These are phyloP conservation scores for Acacia concinna DNA, from an alignment of 331 rosid genomes.

Conservation along the genomic window DNA sequence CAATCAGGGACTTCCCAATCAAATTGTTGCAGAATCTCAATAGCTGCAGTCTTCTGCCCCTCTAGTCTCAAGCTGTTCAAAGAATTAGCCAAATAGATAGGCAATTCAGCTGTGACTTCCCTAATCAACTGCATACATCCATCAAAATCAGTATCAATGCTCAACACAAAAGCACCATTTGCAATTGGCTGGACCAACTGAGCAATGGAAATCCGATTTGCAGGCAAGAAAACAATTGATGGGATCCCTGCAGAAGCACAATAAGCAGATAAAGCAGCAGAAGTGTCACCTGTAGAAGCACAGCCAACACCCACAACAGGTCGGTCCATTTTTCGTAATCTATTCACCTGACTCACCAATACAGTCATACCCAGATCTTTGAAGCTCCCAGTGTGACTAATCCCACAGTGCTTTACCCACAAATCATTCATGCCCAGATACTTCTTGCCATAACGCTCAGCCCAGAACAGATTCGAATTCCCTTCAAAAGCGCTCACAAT, in stretches of 20 bases:
- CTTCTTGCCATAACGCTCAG: constrained; percentile 72
- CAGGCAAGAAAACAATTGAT: constrained; percentile 63
- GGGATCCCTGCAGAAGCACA: constrained; percentile 74
- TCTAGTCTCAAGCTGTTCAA: constrained; percentile 75
- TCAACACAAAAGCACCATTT: constrained; percentile 71
- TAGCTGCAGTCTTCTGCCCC: constrained; percentile 79
- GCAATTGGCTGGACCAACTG: constrained; percentile 84
- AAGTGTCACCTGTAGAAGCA: constrained; percentile 76
- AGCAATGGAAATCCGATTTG: constrained; percentile 59
- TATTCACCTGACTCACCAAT: constrained; percentile 72
- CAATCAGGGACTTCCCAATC: constrained; percentile 89
- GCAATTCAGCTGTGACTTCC: constrained; percentile 69
- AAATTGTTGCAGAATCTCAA: constrained; percentile 81
- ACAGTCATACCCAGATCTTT: constrained; percentile 87
- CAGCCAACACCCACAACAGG: constrained; percentile 76
- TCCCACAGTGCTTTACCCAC: constrained; percentile 88
- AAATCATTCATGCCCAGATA: constrained; percentile 63
- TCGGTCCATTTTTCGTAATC: constrained; percentile 58
- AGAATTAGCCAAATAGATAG: constrained; percentile 65
- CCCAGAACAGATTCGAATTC: constrained; percentile 82
- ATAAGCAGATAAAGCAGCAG: constrained; percentile 72
- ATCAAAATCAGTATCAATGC: constrained; percentile 76
- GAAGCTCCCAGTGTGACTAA: constrained; percentile 75
- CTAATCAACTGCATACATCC: constrained; percentile 77
- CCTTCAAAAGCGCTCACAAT: constrained; percentile 74